Base-by-base conservation (phyloP, 768 basidiomycete species). In the Xerocomellus chrysenteron region DNA sequence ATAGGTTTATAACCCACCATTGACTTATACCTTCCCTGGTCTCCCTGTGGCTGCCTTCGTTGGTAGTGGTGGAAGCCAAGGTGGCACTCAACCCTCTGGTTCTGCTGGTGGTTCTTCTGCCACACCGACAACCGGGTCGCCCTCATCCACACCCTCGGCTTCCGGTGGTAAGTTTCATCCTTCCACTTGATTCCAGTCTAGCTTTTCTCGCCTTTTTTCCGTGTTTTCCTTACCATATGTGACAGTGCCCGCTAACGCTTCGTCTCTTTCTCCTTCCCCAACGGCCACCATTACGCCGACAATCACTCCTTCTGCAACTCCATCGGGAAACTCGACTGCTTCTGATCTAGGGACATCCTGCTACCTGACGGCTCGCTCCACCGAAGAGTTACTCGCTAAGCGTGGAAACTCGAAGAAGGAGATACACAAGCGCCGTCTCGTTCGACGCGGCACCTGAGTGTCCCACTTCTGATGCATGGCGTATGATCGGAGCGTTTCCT, bases 21-120 rank as follows among this genome's bases (percentile, higher is more conserved):
- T 67, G 28, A 61, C 55, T 5, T 86, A 86, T 58, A 62, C 56
- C 17, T 84, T 83, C 75, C 83, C 84, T 19, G 84, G 84, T 3
- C 84, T 81, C 10, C 33, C 70, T 13, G 67, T 83, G 14, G 79
- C 81, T 32, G 64, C 73, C 30, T 78, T 83, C 47, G 74, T 77
- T 33, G 56, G 60, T 16, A 56, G 28, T 12, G 49, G 44, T 39
- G 58, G 33, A 40, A 52, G 48, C 26, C 42, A 56, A 41, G 63
- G 63, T 16, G 63, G 67, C 8, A 52, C 54, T 39, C 67, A 70
- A 46, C 58, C 67, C 35, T 55, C 69, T 51, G 65, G 56, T 28
- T 61, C 70, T 30, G 3, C 43, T 24, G 48, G 59, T 32, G 57
- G 48, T 14, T 56, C 62, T 32, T 62, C 68, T 17, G 16, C 64